Percentiles rank a stretch among this genome's conserved stretches.
Evolutionary conservation across 371 early-diverging fungal genomes (phyloP).

Genomic region (Mortierella sp.): DNA sequence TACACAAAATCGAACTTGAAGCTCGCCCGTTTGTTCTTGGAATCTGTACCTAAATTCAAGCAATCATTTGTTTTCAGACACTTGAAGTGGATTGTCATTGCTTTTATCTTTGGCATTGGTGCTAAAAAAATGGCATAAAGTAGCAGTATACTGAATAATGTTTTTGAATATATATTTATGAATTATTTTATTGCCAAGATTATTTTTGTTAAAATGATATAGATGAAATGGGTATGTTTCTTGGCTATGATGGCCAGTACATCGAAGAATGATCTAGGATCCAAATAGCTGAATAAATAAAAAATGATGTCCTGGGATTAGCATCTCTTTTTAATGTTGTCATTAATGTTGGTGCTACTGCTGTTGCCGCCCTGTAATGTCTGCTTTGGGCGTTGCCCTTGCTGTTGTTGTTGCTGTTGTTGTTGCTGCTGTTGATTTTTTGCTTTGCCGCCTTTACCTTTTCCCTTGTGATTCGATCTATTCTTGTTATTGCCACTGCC

Average conservation of each 20-base stretch:
- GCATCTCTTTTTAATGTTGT: not conserved
- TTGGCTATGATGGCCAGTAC: not conserved
- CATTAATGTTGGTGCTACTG: not conserved
- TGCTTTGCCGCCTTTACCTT: slow-evolving; percentile 15
- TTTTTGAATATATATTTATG: not conserved
- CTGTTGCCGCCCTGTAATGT: not conserved
- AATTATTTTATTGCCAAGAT: not conserved
- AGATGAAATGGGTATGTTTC: no score
- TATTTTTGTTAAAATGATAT: not conserved
- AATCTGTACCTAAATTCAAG: slow-evolving; percentile 57
- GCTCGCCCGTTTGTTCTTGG: slow-evolving; percentile 55
- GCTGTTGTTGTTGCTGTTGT: not conserved
- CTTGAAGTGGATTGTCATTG: slow-evolving; percentile 49
- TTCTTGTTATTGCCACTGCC: not conserved
- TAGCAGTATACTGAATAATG: not conserved
- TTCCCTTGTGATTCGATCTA: slow-evolving; percentile 18
- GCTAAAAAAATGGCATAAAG: slow-evolving; percentile 23
- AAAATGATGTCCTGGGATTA: slow-evolving; percentile 7
- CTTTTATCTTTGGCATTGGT: slow-evolving; percentile 47
- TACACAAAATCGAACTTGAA: slow-evolving; percentile 60
- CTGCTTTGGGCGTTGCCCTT: slow-evolving; percentile 3
- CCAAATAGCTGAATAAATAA: not conserved
- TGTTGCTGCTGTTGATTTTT: slow-evolving; percentile 14
- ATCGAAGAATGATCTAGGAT: not conserved
- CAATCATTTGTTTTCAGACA: slow-evolving; percentile 35